Evolutionary conservation across 208 protist species (phyloP).

Genomic region (Trypanosoma cruzi): DNA sequence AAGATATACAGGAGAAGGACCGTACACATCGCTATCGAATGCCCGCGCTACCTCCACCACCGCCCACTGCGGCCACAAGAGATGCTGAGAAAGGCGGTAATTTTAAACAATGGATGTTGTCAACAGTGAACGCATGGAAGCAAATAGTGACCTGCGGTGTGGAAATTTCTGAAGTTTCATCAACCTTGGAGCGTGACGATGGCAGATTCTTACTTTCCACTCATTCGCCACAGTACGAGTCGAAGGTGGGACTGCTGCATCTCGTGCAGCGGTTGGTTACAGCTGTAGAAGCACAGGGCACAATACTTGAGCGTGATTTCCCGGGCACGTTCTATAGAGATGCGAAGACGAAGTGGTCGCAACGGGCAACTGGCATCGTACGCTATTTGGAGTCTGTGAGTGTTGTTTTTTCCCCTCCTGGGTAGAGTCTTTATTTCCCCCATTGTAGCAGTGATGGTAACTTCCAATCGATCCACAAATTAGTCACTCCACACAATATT

Average conservation of each 20-base stretch:
- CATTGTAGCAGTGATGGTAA: not conserved
- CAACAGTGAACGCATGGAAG: conserved; percentile 20
- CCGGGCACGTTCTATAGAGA: conserved; percentile 64
- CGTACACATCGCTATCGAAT: conserved; percentile 47
- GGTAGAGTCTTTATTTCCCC: not conserved
- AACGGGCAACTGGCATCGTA: conserved; percentile 43
- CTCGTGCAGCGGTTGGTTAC: conserved; percentile 50
- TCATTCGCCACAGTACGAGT: conserved; percentile 52
- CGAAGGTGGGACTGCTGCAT: conserved; percentile 52
- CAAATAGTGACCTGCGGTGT: conserved; percentile 60
- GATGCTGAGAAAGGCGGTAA: not conserved
- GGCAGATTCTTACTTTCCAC: conserved; percentile 44
- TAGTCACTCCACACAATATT: not conserved
- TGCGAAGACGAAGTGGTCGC: conserved; percentile 46
- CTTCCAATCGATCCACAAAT: conserved; percentile 19
- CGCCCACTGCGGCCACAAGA: not conserved
- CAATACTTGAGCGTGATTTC: conserved; percentile 64
- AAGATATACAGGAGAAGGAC: conserved; percentile 68
- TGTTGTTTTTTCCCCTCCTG: conserved; percentile 66
- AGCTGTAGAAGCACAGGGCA: conserved; percentile 64
- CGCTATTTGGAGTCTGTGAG: conserved; percentile 62
- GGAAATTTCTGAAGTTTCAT: conserved; percentile 29
- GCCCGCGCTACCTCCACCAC: not conserved
- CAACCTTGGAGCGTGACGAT: conserved; percentile 27
- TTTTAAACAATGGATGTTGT: conserved; percentile 17